Conservation (phyloP, 805 yeast genomes). For the Wickerhamomyces kurtzmanii region DNA sequence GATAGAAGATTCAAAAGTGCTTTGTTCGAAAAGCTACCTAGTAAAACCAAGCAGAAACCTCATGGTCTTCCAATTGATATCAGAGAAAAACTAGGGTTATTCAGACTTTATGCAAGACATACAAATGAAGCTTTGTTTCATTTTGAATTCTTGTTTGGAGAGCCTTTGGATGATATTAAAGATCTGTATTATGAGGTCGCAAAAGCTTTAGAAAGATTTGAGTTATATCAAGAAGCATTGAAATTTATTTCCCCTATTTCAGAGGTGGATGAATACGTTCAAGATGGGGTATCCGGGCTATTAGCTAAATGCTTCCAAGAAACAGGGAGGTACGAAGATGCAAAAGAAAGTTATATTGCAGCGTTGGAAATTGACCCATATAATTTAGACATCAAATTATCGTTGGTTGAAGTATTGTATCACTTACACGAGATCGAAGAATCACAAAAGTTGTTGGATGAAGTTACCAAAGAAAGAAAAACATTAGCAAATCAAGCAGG, state of each 20-base stretch:
- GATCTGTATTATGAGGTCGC: slow-evolving; percentile 80
- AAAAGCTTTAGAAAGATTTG: slow-evolving; percentile 55
- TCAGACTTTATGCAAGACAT: slow-evolving; percentile 57
- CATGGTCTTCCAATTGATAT: slow-evolving; percentile 76
- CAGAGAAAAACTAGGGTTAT: slow-evolving; percentile 66
- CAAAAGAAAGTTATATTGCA: slow-evolving; percentile 46
- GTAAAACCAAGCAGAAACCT: slow-evolving; percentile 24
- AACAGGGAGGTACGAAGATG: slow-evolving; percentile 56
- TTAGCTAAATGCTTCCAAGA: slow-evolving; percentile 75
- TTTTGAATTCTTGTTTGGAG: slow-evolving; percentile 46
- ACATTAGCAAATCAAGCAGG: slow-evolving; percentile 12
- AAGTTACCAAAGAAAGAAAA: slow-evolving; percentile 36
- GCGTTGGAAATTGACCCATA: slow-evolving; percentile 47
- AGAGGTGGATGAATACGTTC: slow-evolving; percentile 39
- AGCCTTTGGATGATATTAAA: slow-evolving; percentile 47
- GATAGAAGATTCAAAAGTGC: slow-evolving; percentile 44
- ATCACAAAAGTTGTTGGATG: slow-evolving; percentile 44
- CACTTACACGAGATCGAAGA: slow-evolving; percentile 49
- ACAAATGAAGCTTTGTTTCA: slow-evolving; percentile 67
- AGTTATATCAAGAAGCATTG: slow-evolving; percentile 68
- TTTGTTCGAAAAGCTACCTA: slow-evolving; percentile 29
- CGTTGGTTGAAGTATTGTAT: slow-evolving; percentile 75
- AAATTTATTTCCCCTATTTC: slow-evolving; percentile 51
- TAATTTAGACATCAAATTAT: slow-evolving; percentile 64
- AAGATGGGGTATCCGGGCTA: slow-evolving; percentile 35